These are phyloP conservation scores for Anacardium occidentale DNA, from an alignment of 345 rosid species.

Conservation along the genomic window DNA sequence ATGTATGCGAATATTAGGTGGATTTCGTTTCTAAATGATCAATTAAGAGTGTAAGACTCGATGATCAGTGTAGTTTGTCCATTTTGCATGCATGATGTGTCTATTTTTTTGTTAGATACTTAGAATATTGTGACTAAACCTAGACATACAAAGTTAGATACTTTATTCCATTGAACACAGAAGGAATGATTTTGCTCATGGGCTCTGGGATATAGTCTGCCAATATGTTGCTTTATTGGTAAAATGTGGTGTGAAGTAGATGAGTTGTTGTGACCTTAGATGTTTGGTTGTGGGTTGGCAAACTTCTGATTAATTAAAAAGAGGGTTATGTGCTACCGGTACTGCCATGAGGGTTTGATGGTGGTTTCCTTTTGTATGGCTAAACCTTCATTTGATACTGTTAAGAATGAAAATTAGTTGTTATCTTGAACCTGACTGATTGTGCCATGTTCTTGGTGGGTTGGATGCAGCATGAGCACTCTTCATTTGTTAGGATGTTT, in stretches of 20 bases:
- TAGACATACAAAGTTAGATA: neutral
- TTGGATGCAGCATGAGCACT: no score
- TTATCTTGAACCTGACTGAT: no score
- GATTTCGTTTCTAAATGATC: neutral
- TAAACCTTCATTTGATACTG: neutral
- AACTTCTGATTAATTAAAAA: neutral
- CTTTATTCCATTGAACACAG: neutral
- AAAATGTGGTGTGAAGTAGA: neutral
- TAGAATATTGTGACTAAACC: neutral
- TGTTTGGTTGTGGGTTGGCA: neutral
- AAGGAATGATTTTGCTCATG: neutral
- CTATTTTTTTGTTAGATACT: neutral
- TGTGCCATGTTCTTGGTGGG: no score
- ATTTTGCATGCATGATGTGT: constrained; percentile 3
- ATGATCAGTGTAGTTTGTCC: neutral
- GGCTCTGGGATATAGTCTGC: neutral
- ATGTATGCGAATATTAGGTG: neutral
- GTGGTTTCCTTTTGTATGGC: neutral
- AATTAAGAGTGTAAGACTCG: constrained; percentile 1
- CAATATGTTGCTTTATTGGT: neutral
- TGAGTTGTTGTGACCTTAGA: neutral
- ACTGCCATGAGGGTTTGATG: neutral
- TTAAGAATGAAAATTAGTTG: no score
- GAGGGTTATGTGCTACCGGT: neutral
- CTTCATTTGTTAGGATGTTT: no score